phyloP scores from a whole-genome alignment of 164 flowering plant genomes.

The Amborella trichopoda region DNA sequence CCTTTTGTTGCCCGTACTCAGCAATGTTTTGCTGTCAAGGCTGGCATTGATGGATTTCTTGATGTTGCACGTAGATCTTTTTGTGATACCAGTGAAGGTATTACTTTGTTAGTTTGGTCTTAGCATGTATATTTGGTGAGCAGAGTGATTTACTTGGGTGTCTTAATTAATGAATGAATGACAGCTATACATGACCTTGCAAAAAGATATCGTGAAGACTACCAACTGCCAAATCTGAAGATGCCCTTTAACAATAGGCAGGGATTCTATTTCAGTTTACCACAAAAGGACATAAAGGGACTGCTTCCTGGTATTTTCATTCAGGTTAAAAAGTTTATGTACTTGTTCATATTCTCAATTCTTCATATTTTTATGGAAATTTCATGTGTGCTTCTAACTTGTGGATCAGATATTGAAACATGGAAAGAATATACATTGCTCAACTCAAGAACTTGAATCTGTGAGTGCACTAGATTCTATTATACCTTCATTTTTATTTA shows the following conservation, averaged over 20 bases:
- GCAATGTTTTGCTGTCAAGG: slow-evolving; percentile 99
- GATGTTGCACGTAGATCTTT: slow-evolving; percentile 90
- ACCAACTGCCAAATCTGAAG: slow-evolving; percentile 78
- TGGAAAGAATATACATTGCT: slow-evolving; percentile 90
- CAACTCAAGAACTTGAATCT: slow-evolving; percentile 90
- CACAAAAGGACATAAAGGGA: slow-evolving; percentile 81
- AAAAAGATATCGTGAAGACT: slow-evolving; percentile 82
- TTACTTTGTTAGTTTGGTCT: not conserved
- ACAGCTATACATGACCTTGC: slow-evolving; percentile 95
- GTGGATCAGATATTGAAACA: slow-evolving; percentile 70
- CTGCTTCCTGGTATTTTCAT: slow-evolving; percentile 85
- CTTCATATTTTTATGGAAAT: not conserved
- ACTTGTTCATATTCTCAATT: not conserved
- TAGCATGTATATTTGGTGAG: not conserved
- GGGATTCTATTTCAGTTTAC: slow-evolving; percentile 88
- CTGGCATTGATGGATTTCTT: slow-evolving; percentile 94
- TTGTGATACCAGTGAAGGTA: slow-evolving; percentile 99
- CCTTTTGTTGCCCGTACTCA: slow-evolving; percentile 97
- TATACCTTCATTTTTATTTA: no score
- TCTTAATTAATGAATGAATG: slow-evolving; percentile 1
- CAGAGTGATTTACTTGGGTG: not conserved
- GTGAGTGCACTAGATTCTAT: no score
- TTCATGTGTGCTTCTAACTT: not conserved
- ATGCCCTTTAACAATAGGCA: slow-evolving; percentile 91
- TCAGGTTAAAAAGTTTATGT: slow-evolving; percentile 44